phyloP scores from a whole-genome alignment of 1,139 yeast species.

The Casaregolazyma suthepensis region DNA sequence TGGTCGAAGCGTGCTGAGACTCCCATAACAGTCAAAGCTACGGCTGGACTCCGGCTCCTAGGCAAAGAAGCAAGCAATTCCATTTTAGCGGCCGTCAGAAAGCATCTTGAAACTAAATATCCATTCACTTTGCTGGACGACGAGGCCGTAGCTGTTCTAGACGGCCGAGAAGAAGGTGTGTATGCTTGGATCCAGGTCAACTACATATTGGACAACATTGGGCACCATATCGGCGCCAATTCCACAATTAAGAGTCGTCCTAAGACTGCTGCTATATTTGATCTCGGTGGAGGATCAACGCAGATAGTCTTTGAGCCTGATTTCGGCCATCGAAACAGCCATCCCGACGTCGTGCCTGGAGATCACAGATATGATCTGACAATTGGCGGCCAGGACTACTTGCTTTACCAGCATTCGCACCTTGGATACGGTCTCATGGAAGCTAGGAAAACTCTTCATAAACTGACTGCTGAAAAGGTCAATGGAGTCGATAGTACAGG shows the following conservation, averaged over 20 bases:
- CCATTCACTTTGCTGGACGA: conserved; percentile 81
- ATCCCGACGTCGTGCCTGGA: conserved; percentile 56
- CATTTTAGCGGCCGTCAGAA: conserved; percentile 64
- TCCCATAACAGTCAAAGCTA: conserved; percentile 89
- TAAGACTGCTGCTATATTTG: conserved; percentile 89
- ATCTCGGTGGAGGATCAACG: conserved; percentile 95
- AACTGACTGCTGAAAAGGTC: conserved; percentile 23
- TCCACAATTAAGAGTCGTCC: conserved; percentile 30
- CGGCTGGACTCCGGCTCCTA: conserved; percentile 82
- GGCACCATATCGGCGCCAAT: conserved; percentile 42
- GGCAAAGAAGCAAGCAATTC: conserved; percentile 64
- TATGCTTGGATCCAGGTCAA: conserved; percentile 94
- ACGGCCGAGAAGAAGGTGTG: conserved; percentile 90
- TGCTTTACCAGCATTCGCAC: conserved; percentile 82
- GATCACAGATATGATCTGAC: conserved; percentile 72
- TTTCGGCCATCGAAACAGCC: conserved; percentile 33
- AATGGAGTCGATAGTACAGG: conserved; percentile 4
- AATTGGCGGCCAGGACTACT: conserved; percentile 69
- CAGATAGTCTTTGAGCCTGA: conserved; percentile 89
- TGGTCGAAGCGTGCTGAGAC: conserved; percentile 61
- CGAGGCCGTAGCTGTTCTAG: conserved; percentile 83
- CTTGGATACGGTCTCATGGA: conserved; percentile 89
- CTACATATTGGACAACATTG: conserved; percentile 80
- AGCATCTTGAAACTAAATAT: conserved; percentile 60
- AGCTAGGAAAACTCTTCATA: conserved; percentile 77